phyloP scores from a whole-genome alignment of 192 early-diverging fungal genomes.

The Funneliformis mosseae region DNA sequence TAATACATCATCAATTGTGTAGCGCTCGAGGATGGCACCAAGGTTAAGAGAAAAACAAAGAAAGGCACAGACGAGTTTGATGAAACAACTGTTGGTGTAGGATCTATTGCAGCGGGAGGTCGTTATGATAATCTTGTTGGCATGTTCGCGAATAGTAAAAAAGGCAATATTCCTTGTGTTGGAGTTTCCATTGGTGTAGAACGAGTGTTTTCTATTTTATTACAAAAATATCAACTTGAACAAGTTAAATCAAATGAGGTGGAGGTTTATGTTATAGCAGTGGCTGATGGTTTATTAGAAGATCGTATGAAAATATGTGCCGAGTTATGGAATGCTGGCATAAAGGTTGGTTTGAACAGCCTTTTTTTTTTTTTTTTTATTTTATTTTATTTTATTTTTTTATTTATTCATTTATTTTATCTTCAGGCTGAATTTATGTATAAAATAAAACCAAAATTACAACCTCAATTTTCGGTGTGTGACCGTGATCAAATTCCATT shows the following conservation, averaged over 20 bases:
- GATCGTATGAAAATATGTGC: constrained; percentile 85
- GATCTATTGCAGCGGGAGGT: constrained; percentile 95
- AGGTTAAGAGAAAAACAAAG: constrained; percentile 45
- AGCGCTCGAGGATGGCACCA: constrained; percentile 50
- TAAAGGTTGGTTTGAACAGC: constrained; percentile 53
- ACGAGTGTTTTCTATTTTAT: constrained; percentile 87
- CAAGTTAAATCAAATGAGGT: constrained; percentile 76
- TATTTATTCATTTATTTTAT: neutral
- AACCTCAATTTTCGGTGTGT: constrained; percentile 77
- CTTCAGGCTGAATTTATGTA: constrained; percentile 79
- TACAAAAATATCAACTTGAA: constrained; percentile 58
- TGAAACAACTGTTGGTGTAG: constrained; percentile 82
- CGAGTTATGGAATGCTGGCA: constrained; percentile 91
- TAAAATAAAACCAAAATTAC: constrained; percentile 87
- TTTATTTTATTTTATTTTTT: neutral
- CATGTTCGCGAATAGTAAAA: constrained; percentile 80
- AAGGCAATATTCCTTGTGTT: constrained; percentile 87
- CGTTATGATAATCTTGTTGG: constrained; percentile 98
- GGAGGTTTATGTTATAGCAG: constrained; percentile 84
- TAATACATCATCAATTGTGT: neutral
- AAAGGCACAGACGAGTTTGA: constrained; percentile 63
- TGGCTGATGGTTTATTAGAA: constrained; percentile 79
- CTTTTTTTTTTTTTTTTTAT: neutral
- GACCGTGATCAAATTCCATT: constrained; percentile 88
- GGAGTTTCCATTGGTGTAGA: constrained; percentile 96